Conservation (phyloP, 2,329 filamentous ascomycete species). For the Trichoderma brevicompactum region DNA sequence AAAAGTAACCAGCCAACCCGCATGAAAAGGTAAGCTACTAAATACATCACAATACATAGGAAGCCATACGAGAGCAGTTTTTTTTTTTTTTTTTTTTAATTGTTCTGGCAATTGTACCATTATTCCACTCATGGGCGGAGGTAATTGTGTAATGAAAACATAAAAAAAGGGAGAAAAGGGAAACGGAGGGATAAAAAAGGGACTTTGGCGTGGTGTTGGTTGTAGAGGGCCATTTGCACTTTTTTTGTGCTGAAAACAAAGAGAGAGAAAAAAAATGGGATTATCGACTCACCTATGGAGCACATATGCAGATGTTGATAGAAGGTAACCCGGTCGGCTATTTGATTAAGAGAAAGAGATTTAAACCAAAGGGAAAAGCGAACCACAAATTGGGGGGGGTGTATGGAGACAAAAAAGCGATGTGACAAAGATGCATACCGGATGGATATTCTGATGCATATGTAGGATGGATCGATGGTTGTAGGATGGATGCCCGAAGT, state of each 20-base stretch:
- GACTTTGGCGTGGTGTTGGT: neutral
- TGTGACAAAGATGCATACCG: neutral
- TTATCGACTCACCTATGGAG: neutral
- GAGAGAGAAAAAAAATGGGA: neutral
- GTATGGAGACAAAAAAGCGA: neutral
- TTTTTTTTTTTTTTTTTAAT: too few species aligned
- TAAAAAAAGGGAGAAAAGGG: neutral
- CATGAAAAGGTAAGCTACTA: neutral
- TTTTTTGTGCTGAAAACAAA: neutral
- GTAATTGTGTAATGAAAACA: neutral
- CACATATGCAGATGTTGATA: conserved; percentile 7
- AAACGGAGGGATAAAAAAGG: neutral
- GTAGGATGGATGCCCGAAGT: conserved; percentile 1
- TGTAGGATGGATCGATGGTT: neutral
- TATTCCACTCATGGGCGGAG: conserved; percentile 22
- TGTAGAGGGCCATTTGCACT: neutral
- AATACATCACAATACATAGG: neutral
- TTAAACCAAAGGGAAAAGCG: too few species aligned
- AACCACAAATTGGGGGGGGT: too few species aligned
- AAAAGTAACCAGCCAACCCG: conserved; percentile 65
- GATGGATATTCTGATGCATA: neutral
- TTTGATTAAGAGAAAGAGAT: conserved; percentile 8
- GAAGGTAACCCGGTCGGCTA: conserved; percentile 2
- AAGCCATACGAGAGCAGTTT: neutral
- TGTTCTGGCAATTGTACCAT: conserved; percentile 21